Conservation (phyloP, 2,329 filamentous ascomycete genomes). For the Diplodia mutila region DNA sequence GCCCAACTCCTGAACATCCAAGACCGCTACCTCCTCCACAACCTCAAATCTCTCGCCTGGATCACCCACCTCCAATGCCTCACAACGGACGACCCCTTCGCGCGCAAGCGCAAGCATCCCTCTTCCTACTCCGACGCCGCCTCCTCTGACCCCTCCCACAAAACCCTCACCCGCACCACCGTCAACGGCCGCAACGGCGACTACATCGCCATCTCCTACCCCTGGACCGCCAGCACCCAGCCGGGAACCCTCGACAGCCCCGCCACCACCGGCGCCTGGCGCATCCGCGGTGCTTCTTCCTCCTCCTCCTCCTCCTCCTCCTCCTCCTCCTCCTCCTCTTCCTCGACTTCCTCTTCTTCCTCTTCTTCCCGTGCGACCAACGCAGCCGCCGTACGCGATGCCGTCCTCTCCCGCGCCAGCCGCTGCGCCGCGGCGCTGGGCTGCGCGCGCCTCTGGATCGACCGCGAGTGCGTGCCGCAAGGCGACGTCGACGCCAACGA, state of each 20-base stretch:
- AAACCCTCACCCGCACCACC: slow-evolving; percentile 28
- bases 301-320: background rate
- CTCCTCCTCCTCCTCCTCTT: background rate
- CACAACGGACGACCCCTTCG: background rate
- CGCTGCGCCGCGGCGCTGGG: slow-evolving; percentile 6
- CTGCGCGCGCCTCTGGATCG: slow-evolving; percentile 24
- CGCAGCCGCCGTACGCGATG: slow-evolving; percentile 20
- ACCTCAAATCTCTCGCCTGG: slow-evolving; percentile 22
- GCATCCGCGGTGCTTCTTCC: background rate
- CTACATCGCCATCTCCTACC: slow-evolving; percentile 25
- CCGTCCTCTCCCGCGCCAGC: slow-evolving; percentile 24
- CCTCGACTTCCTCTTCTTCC: background rate
- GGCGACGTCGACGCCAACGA: background rate
- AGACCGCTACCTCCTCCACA: slow-evolving; percentile 35
- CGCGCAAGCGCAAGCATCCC: slow-evolving; percentile 7
- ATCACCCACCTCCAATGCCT: slow-evolving; percentile 17
- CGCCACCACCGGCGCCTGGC: slow-evolving; percentile 5
- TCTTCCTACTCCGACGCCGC: too few species aligned
- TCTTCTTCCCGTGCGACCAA: background rate
- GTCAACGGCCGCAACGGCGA: slow-evolving; percentile 29
- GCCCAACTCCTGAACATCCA: slow-evolving; percentile 53
- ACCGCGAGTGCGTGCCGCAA: slow-evolving; percentile 27
- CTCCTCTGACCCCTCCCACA: background rate
- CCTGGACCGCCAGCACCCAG: background rate
- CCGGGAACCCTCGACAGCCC: background rate